A percentile compares a stretch with the other conserved stretches of the same genome.
phyloP scores from a whole-genome alignment of 306 rosid species.

The Prunus campanulata region DNA sequence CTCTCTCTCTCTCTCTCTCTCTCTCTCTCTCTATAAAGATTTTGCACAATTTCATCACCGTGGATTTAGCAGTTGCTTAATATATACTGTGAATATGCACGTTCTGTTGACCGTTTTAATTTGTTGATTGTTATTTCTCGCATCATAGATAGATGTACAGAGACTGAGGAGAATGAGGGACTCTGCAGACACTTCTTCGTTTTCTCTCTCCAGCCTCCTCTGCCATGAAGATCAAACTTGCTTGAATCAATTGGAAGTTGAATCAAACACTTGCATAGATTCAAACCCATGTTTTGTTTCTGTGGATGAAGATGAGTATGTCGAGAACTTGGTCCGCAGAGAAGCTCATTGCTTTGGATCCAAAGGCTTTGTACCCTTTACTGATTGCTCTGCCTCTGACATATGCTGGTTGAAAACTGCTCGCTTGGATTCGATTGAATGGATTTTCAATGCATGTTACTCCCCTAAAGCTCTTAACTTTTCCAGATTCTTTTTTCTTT shows the following conservation, averaged over 20 bases:
- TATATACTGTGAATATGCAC: slow-evolving; percentile 19
- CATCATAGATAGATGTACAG: slow-evolving; percentile 14
- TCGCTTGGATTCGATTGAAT: slow-evolving; percentile 63
- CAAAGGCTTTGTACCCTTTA: slow-evolving; percentile 17
- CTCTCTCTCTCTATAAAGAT: slow-evolving; percentile 8
- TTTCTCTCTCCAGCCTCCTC: slow-evolving; percentile 50
- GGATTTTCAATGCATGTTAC: slow-evolving; percentile 86
- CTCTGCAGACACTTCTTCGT: slow-evolving; percentile 27
- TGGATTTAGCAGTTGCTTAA: slow-evolving; percentile 35
- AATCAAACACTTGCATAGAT: slow-evolving; percentile 19
- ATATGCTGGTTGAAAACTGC: slow-evolving; percentile 43
- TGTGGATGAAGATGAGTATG: slow-evolving; percentile 61
- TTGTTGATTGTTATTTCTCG: slow-evolving; percentile 13
- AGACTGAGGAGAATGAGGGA: slow-evolving; percentile 42
- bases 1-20: slow-evolving; percentile 17
- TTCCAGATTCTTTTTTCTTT: background rate
- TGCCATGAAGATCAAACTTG: slow-evolving; percentile 57
- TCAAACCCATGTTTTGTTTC: slow-evolving; percentile 27
- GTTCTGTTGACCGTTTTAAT: slow-evolving; percentile 6
- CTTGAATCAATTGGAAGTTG: slow-evolving; percentile 27
- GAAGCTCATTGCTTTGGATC: slow-evolving; percentile 50
- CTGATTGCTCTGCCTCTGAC: slow-evolving; percentile 26
- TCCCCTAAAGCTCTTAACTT: background rate
- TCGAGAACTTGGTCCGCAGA: slow-evolving; percentile 51
- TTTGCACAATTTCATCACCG: slow-evolving; percentile 18